These are phyloP conservation scores for Cymodocea nodosa DNA, from an alignment of 116 monocot species.

Conservation along the genomic window DNA sequence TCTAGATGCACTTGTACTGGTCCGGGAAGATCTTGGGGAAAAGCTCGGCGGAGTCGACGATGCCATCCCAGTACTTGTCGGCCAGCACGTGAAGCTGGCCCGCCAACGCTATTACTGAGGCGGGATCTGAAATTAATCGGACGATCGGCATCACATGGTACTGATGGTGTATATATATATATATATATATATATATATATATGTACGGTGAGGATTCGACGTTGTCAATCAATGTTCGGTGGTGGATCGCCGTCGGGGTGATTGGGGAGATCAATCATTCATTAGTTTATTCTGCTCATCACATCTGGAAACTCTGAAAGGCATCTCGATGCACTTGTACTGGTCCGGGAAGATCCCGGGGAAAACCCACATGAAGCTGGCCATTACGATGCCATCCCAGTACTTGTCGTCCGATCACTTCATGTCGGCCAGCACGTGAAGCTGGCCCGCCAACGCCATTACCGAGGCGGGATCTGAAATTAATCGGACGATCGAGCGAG, in stretches of 20 bases:
- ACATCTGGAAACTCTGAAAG: no score
- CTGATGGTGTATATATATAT: no score
- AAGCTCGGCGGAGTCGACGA: constrained; percentile 25
- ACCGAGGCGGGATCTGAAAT: neutral
- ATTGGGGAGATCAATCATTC: neutral
- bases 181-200: no score
- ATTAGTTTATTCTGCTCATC: no score
- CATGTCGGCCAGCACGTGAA: constrained; percentile 39
- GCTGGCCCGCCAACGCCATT: constrained; percentile 11
- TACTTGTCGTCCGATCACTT: no score
- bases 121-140: neutral
- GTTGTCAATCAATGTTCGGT: neutral
- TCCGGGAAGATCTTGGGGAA: constrained; percentile 62
- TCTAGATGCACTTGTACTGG: constrained; percentile 52
- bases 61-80: constrained; percentile 52
- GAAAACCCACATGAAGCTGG: constrained; percentile 32
- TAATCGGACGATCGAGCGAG: neutral
- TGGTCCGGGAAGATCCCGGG: constrained; percentile 51
- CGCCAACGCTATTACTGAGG: neutral
- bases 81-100: constrained; percentile 32
- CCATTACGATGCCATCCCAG: constrained; percentile 49
- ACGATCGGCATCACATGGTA: no score
- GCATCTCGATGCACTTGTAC: constrained; percentile 56
- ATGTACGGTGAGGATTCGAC: neutral
- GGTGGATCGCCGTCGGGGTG: neutral